Evolutionary conservation across 345 rosid species (phyloP).

Genomic region (Combretum micranthum): DNA sequence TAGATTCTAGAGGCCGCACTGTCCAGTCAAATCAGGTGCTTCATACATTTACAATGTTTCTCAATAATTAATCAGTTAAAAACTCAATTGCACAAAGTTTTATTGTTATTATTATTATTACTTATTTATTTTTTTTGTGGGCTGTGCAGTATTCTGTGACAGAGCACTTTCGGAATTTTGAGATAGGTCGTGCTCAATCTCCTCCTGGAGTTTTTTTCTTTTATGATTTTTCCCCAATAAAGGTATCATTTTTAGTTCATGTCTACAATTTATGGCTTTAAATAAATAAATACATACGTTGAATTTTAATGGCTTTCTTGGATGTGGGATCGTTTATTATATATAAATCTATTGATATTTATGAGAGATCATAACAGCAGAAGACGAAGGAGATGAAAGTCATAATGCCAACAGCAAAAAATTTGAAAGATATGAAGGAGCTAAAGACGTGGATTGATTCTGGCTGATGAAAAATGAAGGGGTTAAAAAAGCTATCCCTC

Average conservation of each 20-base stretch:
- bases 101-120: too few species aligned
- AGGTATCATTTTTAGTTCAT: conserved; percentile 35
- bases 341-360: too few species aligned
- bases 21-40: conserved; percentile 74
- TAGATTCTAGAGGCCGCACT: conserved; percentile 49
- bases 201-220: conserved; percentile 83
- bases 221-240: conserved; percentile 87
- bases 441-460: too few species aligned
- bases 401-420: too few species aligned
- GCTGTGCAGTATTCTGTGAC: conserved; percentile 71
- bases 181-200: conserved; percentile 31
- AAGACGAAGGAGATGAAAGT: too few species aligned
- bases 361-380: too few species aligned
- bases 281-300: background rate
- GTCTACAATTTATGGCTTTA: background rate
- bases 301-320: too few species aligned
- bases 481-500: too few species aligned
- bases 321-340: too few species aligned
- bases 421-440: too few species aligned
- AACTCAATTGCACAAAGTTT: background rate
- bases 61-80: too few species aligned
- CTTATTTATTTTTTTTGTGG: background rate
- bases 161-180: conserved; percentile 61
- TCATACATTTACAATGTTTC: background rate
- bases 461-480: too few species aligned